Conservation (phyloP, 2,329 filamentous ascomycete species). For the Septoria linicola region DNA sequence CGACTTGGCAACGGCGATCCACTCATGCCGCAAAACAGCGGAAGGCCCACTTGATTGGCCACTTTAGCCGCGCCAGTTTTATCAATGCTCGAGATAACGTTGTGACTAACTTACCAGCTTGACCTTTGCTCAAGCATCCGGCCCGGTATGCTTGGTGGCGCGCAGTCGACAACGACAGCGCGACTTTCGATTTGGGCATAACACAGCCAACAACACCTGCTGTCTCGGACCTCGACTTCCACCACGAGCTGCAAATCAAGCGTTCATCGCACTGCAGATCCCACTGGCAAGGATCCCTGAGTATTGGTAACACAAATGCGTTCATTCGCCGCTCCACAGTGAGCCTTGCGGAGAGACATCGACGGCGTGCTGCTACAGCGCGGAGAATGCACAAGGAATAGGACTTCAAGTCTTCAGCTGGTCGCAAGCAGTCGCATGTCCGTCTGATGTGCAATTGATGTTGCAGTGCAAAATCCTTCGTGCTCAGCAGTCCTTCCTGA, state of each 20-base stretch:
- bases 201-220: no score
- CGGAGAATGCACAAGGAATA: no score
- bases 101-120: neutral
- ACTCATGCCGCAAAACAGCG: no score
- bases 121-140: neutral
- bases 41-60: neutral
- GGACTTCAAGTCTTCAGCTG: no score
- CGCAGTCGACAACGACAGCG: no score
- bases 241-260: neutral
- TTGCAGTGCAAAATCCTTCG: no score
- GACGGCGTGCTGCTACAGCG: neutral
- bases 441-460: no score
- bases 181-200: no score
- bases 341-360: neutral
- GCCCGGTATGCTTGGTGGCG: neutral
- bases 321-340: neutral
- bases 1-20: neutral
- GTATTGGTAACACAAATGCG: constrained; percentile 1
- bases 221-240: neutral
- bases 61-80: neutral
- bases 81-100: neutral
- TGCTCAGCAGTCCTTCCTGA: no score
- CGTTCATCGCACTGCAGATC: constrained; percentile 3
- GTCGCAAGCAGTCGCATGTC: no score
- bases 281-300: neutral